These are phyloP conservation scores for Aspergillus niger DNA, from an alignment of 2,329 filamentous ascomycete species.

Conservation along the genomic window DNA sequence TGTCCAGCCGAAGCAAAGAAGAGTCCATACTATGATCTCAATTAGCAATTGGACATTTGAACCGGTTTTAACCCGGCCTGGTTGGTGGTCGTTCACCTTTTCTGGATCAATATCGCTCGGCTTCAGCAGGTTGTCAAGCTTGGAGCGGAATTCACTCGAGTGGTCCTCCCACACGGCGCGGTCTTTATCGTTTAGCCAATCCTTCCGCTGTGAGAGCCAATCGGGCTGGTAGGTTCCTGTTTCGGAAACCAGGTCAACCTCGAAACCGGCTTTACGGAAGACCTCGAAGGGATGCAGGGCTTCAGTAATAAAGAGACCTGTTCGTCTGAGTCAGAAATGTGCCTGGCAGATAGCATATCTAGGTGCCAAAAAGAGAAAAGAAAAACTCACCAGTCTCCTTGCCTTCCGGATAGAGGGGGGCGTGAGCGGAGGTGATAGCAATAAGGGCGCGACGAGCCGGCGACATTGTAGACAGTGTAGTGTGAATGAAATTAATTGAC, in stretches of 20 bases:
- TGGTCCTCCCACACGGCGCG: constrained; percentile 35
- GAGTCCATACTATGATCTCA: background rate
- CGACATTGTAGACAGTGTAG: background rate
- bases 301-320: background rate
- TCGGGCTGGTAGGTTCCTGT: constrained; percentile 39
- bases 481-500: too few species aligned
- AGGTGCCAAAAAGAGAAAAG: too few species aligned
- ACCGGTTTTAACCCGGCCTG: too few species aligned
- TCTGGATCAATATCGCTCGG: constrained; percentile 16
- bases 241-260: constrained; percentile 46
- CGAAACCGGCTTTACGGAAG: constrained; percentile 34
- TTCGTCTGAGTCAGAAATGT: background rate
- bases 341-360: too few species aligned
- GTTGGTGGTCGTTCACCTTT: background rate
- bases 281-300: constrained; percentile 2
- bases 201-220: constrained; percentile 39
- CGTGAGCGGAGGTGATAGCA: background rate
- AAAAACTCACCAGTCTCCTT: background rate
- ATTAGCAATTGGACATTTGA: background rate
- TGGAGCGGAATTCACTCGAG: constrained; percentile 34
- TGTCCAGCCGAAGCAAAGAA: background rate
- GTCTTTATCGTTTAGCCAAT: constrained; percentile 38
- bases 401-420: background rate
- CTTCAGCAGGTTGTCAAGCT: constrained; percentile 36
- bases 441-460: background rate